A percentile compares a stretch with the other conserved stretches of the same genome.
phyloP scores from a whole-genome alignment of 2,329 filamentous ascomycete species.

The Paecilomyces niveus region DNA sequence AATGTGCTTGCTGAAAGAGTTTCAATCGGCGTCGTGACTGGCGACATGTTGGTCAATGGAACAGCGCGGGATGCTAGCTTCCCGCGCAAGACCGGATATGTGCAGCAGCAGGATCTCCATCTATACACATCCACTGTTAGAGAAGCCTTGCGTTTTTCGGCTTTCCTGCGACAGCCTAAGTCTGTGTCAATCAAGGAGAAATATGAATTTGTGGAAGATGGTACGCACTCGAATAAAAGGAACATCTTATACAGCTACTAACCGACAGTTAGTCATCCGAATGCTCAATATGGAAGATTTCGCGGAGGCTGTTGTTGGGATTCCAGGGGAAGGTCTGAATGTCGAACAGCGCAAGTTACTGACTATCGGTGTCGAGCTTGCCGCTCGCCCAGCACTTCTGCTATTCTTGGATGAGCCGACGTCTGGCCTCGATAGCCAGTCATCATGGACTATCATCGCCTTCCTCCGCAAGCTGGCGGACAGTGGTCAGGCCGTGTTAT shows the following conservation, averaged over 20 bases:
- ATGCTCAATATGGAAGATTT: slow-evolving; percentile 83
- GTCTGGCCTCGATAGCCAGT: slow-evolving; percentile 83
- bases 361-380: slow-evolving; percentile 88
- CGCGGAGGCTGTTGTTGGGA: slow-evolving; percentile 79
- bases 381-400: slow-evolving; percentile 77
- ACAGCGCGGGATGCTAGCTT: slow-evolving; percentile 50
- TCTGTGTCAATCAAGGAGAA: slow-evolving; percentile 65
- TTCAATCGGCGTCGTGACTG: slow-evolving; percentile 56
- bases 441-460: slow-evolving; percentile 79
- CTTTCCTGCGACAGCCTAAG: slow-evolving; percentile 72
- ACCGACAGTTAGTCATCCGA: slow-evolving; percentile 58
- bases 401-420: slow-evolving; percentile 91
- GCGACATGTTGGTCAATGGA: slow-evolving; percentile 61
- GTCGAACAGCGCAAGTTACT: slow-evolving; percentile 62
- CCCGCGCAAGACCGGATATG: slow-evolving; percentile 60
- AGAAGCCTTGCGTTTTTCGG: slow-evolving; percentile 78
- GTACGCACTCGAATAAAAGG: neutral
- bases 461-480: slow-evolving; percentile 81
- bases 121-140: slow-evolving; percentile 76
- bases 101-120: slow-evolving; percentile 69
- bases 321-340: slow-evolving; percentile 67
- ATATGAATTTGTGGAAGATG: slow-evolving; percentile 74
- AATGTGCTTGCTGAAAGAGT: slow-evolving; percentile 53
- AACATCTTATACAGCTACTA: neutral
- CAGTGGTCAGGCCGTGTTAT: slow-evolving; percentile 79